Conservation (phyloP, 495 filamentous ascomycete species). For the Trichoderma asperelloides region DNA sequence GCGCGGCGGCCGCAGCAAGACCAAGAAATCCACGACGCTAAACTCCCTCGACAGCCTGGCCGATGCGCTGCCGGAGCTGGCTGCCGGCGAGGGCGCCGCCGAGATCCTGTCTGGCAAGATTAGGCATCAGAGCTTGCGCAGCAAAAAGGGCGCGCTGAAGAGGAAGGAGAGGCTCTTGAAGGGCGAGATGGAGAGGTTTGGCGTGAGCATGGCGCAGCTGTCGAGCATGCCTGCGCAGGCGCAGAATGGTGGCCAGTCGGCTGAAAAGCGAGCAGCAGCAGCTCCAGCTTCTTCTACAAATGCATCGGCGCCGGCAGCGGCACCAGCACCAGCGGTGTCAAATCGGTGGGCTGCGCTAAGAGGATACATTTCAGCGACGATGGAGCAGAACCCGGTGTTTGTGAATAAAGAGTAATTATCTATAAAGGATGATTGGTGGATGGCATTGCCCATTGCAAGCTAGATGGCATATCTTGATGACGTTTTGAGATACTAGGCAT, state of each 20-base stretch:
- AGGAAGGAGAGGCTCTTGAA: slow-evolving; percentile 68
- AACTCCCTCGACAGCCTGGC: slow-evolving; percentile 69
- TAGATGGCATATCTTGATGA: too few species aligned
- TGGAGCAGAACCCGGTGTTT: slow-evolving; percentile 66
- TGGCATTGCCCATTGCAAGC: not conserved
- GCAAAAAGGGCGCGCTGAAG: slow-evolving; percentile 71
- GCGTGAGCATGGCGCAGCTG: slow-evolving; percentile 64
- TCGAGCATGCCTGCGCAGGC: slow-evolving; percentile 35
- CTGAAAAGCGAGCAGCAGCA: not conserved
- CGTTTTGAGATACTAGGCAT: too few species aligned
- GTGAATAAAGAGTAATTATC: slow-evolving; percentile 16
- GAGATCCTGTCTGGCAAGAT: slow-evolving; percentile 41
- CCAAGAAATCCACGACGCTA: slow-evolving; percentile 55
- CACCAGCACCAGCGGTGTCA: slow-evolving; percentile 32
- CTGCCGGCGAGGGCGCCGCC: slow-evolving; percentile 23
- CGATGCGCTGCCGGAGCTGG: slow-evolving; percentile 60
- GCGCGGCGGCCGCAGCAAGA: slow-evolving; percentile 61
- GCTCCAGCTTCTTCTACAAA: not conserved
- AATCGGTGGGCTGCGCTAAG: slow-evolving; percentile 61
- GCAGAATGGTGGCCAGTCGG: not conserved
- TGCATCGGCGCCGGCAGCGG: not conserved
- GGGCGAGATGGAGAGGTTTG: slow-evolving; percentile 74
- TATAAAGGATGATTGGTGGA: not conserved
- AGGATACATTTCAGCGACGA: slow-evolving; percentile 60
- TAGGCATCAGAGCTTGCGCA: slow-evolving; percentile 60